These are phyloP conservation scores for Ogataea salicorniae DNA, from an alignment of 805 yeast genomes.

Conservation along the genomic window DNA sequence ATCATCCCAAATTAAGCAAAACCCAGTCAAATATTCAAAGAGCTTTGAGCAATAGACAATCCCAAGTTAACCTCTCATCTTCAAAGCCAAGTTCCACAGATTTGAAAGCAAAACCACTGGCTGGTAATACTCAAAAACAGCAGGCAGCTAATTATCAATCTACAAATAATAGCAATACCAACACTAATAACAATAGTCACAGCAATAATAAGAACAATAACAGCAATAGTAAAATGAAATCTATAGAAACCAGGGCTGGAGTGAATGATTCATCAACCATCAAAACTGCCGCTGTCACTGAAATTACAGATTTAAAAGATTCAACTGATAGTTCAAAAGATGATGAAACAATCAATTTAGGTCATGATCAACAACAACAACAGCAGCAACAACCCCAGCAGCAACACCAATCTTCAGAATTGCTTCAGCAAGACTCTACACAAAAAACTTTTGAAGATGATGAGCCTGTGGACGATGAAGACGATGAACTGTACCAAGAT, in stretches of 20 bases:
- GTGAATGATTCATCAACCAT: neutral
- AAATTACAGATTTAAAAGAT: constrained; percentile 30
- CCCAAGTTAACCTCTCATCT: constrained; percentile 8
- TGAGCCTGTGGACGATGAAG: constrained; percentile 6
- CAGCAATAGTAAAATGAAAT: no score
- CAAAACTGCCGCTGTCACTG: constrained; percentile 20
- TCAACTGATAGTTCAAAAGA: constrained; percentile 33
- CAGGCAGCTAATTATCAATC: constrained; percentile 1
- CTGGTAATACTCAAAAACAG: neutral
- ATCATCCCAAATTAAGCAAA: constrained; percentile 24
- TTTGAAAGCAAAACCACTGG: constrained; percentile 2
- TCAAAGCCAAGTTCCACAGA: constrained; percentile 6
- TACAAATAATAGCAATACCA: neutral
- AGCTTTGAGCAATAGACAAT: constrained; percentile 25
- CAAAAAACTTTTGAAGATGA: neutral
- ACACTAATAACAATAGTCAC: neutral
- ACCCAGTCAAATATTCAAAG: constrained; percentile 33
- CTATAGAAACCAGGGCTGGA: neutral
- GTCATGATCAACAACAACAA: constrained; percentile 2
- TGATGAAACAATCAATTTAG: constrained; percentile 25
- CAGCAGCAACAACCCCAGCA: constrained; percentile 5
- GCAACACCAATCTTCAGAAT: neutral
- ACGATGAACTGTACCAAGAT: constrained; percentile 10
- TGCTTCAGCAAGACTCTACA: neutral
- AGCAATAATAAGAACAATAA: no score